phyloP scores from a whole-genome alignment of 306 rosid genomes.

The Malus asiatica region DNA sequence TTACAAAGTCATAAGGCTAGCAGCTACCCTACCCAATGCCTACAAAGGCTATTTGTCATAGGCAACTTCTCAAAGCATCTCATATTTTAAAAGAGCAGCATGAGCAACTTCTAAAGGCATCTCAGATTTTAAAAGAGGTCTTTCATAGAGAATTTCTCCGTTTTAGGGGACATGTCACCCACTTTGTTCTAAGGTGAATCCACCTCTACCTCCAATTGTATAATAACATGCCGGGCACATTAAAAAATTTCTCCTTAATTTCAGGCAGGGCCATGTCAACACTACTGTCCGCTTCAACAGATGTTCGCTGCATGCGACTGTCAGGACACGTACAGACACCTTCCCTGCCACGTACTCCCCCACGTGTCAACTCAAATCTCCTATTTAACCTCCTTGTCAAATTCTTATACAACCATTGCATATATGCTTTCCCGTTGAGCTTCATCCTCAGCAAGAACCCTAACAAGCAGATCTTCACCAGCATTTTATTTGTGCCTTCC shows the following conservation, averaged over 20 bases:
- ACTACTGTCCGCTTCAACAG: background rate
- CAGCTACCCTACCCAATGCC: no score
- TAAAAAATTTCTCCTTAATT: background rate
- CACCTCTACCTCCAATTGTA: no score
- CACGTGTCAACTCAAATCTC: slow-evolving; percentile 19
- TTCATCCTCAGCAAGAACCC: background rate
- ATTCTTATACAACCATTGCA: background rate
- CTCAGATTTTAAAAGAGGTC: no score
- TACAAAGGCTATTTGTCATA: no score
- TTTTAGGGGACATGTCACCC: no score
- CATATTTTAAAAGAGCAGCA: no score
- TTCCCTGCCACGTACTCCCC: slow-evolving; percentile 20
- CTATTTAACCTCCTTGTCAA: background rate
- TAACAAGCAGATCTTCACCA: background rate
- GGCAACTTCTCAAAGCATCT: no score
- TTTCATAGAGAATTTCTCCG: no score
- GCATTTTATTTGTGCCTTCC: background rate
- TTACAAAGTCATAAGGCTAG: no score
- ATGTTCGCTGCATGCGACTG: slow-evolving; percentile 9
- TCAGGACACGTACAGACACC: slow-evolving; percentile 8
- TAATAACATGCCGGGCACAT: no score
- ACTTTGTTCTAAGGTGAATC: no score
- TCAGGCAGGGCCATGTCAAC: slow-evolving; percentile 9
- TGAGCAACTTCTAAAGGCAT: no score
- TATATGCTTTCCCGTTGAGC: background rate